Evolutionary conservation across 495 filamentous ascomycete genomes (phyloP).

Genomic region (Patellaria atrata): DNA sequence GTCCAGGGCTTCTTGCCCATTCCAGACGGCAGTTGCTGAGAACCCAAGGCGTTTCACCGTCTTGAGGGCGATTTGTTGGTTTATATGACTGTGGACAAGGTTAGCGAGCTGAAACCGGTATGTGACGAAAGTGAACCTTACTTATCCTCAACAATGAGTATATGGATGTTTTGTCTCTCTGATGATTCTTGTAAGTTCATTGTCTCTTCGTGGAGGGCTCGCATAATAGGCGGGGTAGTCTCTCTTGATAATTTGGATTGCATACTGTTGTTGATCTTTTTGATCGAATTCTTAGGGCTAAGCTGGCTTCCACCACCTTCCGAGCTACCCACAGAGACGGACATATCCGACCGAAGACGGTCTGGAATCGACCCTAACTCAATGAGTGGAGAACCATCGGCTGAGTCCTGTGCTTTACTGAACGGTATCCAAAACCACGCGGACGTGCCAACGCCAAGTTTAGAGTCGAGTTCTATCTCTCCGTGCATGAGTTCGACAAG

Average conservation of each 20-base stretch:
- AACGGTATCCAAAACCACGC: conserved; percentile 48
- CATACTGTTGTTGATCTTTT: background rate
- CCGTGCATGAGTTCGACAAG: conserved; percentile 76
- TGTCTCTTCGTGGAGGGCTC: conserved; percentile 7
- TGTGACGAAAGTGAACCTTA: conserved; percentile 21
- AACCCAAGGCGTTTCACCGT: conserved; percentile 67
- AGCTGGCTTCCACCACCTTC: conserved; percentile 32
- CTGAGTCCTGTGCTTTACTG: conserved; percentile 34
- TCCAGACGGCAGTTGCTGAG: conserved; percentile 51
- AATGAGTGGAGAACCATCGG: conserved; percentile 29
- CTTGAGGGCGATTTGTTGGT: conserved; percentile 59
- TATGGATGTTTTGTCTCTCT: conserved; percentile 40
- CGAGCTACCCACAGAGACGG: conserved; percentile 43
- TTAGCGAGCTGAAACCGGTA: background rate
- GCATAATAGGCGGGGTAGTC: conserved; percentile 24
- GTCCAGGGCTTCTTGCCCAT: conserved; percentile 63
- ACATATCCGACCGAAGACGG: conserved; percentile 46
- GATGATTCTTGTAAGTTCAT: conserved; percentile 23
- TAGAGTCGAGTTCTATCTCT: conserved; percentile 47
- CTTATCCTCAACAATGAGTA: conserved; percentile 75
- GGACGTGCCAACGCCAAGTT: conserved; percentile 43
- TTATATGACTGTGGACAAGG: conserved; percentile 15
- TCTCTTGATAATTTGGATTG: background rate
- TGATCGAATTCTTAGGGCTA: no score
- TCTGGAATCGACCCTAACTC: conserved; percentile 42